Base-by-base conservation (phyloP, 345 rosid species). In the Streptanthus diversifolius region DNA sequence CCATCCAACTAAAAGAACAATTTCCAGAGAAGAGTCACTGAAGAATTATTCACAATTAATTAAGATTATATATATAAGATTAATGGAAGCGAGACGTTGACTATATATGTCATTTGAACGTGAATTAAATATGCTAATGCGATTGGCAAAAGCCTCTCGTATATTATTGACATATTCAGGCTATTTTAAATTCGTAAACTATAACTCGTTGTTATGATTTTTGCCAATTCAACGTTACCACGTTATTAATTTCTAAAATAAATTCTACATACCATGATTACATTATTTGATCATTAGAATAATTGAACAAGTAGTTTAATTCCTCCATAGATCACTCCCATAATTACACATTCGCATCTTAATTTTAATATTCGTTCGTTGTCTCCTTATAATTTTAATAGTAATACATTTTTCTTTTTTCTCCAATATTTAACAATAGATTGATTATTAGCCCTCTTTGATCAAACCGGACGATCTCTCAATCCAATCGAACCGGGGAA, bases 401-500 rank as follows among this genome's bases (percentile, higher is more conserved):
- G 11, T 47, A 25, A 8, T 25, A 25, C 18, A 25, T 5, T 7
- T 53, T 53, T 7, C 11, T 2, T 54, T 54, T n/a, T n/a, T 24
- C 12, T 27, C 29, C 59, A 54, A 29, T 15, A 54, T 8, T 33
- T 27, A 29, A 53, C 5, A 53, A 54, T 27, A 37, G 40, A 41
- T 4, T 27, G 63, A 57, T 33, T 5, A 45, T 14, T 10, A 68
- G 35, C 71, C 18, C 14, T 18, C 36, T 40, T 19, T 51, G 53
- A 48, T 22, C 11, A 36, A 70, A 70, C 71, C 55, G 37, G 67
- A 15, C 35, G 15, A 52, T 45, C 10, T 13, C 45, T 76, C 67
- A 71, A 70, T 66, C 60, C 39, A 77, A 22, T 6, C 6, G 67
- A 57, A 70, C 80, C 68, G 63, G 80, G 1, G 83, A 82, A 40